These are phyloP conservation scores for Eimeria tenella DNA, from an alignment of 169 alveolate genomes.

Conservation along the genomic window DNA sequence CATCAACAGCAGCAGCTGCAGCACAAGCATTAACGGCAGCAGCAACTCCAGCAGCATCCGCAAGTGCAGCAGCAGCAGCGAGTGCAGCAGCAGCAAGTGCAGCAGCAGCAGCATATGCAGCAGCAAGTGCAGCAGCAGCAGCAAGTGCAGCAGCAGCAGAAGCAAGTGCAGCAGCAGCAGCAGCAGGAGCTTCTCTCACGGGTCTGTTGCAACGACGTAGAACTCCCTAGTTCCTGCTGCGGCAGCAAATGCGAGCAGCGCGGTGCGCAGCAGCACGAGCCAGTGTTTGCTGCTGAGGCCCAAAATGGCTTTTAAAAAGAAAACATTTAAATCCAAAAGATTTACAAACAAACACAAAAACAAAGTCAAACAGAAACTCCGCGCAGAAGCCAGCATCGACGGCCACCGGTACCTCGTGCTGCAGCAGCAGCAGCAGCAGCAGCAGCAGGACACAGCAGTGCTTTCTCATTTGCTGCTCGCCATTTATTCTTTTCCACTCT, in stretches of 20 bases:
- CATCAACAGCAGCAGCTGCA: no score
- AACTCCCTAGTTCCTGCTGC: conserved; percentile 72
- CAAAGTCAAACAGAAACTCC: conserved; percentile 16
- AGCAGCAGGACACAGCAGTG: no score
- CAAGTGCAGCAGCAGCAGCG: neutral
- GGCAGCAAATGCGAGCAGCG: conserved; percentile 84
- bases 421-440: neutral
- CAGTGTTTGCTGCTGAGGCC: conserved; percentile 88
- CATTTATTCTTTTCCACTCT: no score
- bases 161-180: neutral
- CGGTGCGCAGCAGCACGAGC: conserved; percentile 86
- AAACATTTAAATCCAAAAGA: conserved; percentile 62
- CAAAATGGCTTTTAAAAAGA: conserved; percentile 89
- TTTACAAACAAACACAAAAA: conserved; percentile 49
- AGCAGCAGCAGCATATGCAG: neutral
- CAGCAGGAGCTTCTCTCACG: neutral
- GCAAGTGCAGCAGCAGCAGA: conserved; percentile 20
- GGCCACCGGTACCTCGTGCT: conserved; percentile 64
- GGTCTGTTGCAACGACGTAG: conserved; percentile 53
- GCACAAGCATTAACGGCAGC: no score
- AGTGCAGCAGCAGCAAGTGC: neutral
- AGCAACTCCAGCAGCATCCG: no score
- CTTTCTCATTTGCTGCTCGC: no score
- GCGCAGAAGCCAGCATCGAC: neutral
- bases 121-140: neutral